Base-by-base conservation (phyloP, 1,284 basidiomycete genomes). In the Tylopilus sp. region DNA sequence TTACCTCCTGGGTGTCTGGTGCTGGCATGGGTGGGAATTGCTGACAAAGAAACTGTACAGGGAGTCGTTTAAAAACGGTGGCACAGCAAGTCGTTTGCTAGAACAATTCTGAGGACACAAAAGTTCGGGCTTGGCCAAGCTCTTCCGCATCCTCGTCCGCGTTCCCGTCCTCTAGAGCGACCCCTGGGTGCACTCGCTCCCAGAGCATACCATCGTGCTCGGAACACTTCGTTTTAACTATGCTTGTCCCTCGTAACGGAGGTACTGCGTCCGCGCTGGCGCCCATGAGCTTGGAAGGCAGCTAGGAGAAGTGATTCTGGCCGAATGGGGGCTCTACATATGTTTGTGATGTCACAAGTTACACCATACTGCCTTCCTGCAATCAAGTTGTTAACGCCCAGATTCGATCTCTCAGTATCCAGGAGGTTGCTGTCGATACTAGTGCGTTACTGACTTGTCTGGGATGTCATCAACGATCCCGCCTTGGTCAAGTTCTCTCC, bases 81-180 rank as follows among this genome's bases (percentile, higher is more conserved):
- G 23, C 10, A 1, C 12, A 18, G 2, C 5, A 21, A 36, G 11
- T 43, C 47, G 21, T 49, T 63, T 56, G 59, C 59, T 62, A 35
- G 76, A 82, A 84, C 78, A 82, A 84, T 74, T 73, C 50, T 76
- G 85, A 76, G 82, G 85, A 89, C 86, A 81, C 66, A 79, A 86
- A 86, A 89, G 87, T 89, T 89, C 86, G 86, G 84, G 77, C 86
- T 77, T 64, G 86, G 82, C 70, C 66, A 72, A 83, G 79, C 79
- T 81, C 69, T 76, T 78, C 82, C 81, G 81, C 78, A 78, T 87
- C 80, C 85, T 80, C 79, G 86, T 79, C 84, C 86, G 86, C 86
- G 86, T 89, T 89, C 86, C 86, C 85, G 87, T 89, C 84, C 80
- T 77, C 87, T 74, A 88, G 76, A 89, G 35, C 57, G 60, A 83